A percentile compares a stretch with the other conserved stretches of the same genome.
Conservation (phyloP, 2,329 filamentous ascomycete species). For the Chalaropsis thielavioides region DNA sequence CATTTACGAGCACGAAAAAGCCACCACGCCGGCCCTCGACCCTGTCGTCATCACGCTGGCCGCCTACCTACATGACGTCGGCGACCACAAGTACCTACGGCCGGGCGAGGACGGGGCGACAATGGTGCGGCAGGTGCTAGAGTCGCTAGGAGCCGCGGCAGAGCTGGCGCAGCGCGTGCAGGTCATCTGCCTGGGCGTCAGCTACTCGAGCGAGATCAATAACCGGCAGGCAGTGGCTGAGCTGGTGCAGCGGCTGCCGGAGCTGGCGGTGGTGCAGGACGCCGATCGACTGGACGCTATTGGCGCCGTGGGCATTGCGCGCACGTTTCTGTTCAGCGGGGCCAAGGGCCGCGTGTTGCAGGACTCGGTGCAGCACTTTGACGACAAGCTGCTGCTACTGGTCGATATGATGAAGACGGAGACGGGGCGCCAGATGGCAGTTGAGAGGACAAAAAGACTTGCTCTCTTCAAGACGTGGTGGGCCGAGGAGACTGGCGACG, state of each 20-base stretch:
- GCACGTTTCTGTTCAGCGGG: conserved; percentile 51
- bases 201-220: conserved; percentile 58
- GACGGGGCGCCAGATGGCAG: conserved; percentile 38
- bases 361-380: conserved; percentile 59
- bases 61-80: conserved; percentile 75
- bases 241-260: conserved; percentile 37
- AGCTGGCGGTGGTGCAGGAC: conserved; percentile 67
- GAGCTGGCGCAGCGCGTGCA: conserved; percentile 53
- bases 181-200: conserved; percentile 59
- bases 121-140: conserved; percentile 40
- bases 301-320: conserved; percentile 69
- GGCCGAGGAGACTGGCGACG: conserved; percentile 32
- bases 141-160: conserved; percentile 39
- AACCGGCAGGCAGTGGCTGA: conserved; percentile 45
- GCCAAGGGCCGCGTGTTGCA: conserved; percentile 45
- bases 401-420: conserved; percentile 51
- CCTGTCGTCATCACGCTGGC: conserved; percentile 45
- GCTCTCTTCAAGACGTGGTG: conserved; percentile 43
- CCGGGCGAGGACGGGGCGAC: conserved; percentile 42
- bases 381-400: conserved; percentile 56
- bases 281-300: conserved; percentile 86
- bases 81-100: conserved; percentile 65
- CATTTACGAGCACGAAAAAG: conserved; percentile 41
- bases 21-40: conserved; percentile 21
- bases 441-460: conserved; percentile 39